Base-by-base conservation (phyloP, 768 basidiomycete genomes). In the Sarcodon aspratus region DNA sequence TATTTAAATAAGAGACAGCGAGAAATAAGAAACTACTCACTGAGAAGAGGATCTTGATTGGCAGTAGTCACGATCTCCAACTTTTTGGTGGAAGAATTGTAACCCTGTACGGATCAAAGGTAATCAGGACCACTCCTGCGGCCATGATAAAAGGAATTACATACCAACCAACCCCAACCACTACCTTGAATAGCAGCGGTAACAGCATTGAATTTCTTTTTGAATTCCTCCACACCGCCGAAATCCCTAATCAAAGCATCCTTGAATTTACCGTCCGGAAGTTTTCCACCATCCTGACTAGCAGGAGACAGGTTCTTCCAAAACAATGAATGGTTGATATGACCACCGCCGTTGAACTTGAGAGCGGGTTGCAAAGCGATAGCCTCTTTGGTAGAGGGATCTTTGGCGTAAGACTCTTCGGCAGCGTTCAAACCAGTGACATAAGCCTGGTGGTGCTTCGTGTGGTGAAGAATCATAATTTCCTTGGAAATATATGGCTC, bases 341-440 rank as follows among this genome's bases (percentile, higher is more conserved):
- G 92, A 79, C 91, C 90, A 59, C 94, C 94, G n/a, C 94, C 94
- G 64, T 96, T 95, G 69, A 98, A 99, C 69, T 92, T 97, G 62
- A 99, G 71, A 8, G 95, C 93, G 11, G 85, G 69, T 65, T 97
- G 95, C 13, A 98, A 76, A 3, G 76, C 76, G 64, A 99, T 95
- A 54, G 75, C 70, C 57, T 85, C 82, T 61, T 82, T 82, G 48
- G 80, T 74, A 36, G 85, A 78, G 13, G 71, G 60, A 3, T 81
- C 63, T 53, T 79, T 79, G 31, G 74, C 69, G 60, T 88, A 90
- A n/a, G 80, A 66, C 56, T 88, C 85, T 62, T 95, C 91, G 2
- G 95, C 93, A 6, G 88, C 78, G 66, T 99, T 99, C 50, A 98
- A 74, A 9, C 91, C 93, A 57, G 82, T 92, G 36, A 99, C 94